Evolutionary conservation across 2,329 filamentous ascomycete species (phyloP), one percentile per base, ranked within the genome.

Genomic region (Colletotrichum sansevieriae): DNA sequence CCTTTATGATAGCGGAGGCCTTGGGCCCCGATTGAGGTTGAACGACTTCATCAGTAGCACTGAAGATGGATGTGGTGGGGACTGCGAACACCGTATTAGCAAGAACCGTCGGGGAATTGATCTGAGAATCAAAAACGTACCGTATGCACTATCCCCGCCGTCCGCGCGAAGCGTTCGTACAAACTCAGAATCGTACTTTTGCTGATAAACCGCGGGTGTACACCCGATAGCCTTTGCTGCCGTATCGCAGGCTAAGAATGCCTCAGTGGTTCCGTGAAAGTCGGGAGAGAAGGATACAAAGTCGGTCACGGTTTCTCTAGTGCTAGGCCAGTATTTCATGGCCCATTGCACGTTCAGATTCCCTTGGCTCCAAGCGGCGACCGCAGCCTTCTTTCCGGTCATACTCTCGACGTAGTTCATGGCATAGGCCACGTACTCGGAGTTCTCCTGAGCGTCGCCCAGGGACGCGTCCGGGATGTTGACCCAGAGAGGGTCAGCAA

Each of bases 401-500:
- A 84, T 75, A 33, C 75, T 77, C 18, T 78, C 75, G 59, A 88
- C 80, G 75, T 88, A 89, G 76, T 88, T 86, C 68, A 89, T 84
- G 7, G 86, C 85, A 73, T 89, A 88, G 2, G 85, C 84, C 41
- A 87, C 82, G 71, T 85, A 88, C 74, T 89, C 86, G 9, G 84
- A 76, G 68, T 84, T 88, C 20, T 76, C 71, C 70, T 88, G 86
- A 0, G 79, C 81, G 63, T 89, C 85, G 29, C 71, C 75, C 12
- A 87, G 77, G 46, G 84, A 78, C 41, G 79, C 77, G 1, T 76
- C 76, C 0, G 87, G 85, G 12, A 89, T 80, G 72, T 89, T 89
- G n/a, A 89, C 76, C 83, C 85, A 89, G 13, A 88, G 81, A 0
- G 84, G 81, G 67, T 88, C 84, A 12, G 78, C 83, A 63, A 81